Conservation (phyloP, 1,284 basidiomycete species). For the Fomitopsis pinicola region DNA sequence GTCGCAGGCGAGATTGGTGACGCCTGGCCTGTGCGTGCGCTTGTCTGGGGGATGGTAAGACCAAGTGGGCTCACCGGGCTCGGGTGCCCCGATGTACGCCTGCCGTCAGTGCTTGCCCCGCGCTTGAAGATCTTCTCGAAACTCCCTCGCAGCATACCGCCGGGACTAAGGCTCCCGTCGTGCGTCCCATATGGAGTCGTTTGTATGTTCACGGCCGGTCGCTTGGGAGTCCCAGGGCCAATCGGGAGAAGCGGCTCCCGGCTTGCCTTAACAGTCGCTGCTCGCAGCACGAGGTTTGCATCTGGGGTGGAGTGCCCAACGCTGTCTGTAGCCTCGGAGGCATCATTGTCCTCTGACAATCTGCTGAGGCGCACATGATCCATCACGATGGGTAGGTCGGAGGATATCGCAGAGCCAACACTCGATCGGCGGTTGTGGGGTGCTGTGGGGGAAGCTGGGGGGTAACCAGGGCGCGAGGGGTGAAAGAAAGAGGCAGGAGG, state of each 20-base stretch:
- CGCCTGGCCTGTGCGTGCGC: conserved; percentile 18
- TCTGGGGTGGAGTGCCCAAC: conserved; percentile 27
- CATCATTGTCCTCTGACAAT: conserved; percentile 22
- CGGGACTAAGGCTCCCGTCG: conserved; percentile 28
- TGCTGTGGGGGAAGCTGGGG: conserved; percentile 25
- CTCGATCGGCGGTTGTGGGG: conserved; percentile 33
- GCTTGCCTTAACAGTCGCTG: conserved; percentile 50
- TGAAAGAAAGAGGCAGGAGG: conserved; percentile 73
- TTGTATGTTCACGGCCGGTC: conserved; percentile 25
- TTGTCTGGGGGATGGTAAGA: conserved; percentile 9
- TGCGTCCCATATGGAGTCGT: conserved; percentile 25
- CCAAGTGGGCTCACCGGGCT: conserved; percentile 17
- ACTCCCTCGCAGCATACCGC: conserved; percentile 44
- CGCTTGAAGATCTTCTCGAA: conserved; percentile 52
- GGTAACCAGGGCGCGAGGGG: conserved; percentile 52
- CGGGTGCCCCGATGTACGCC: conserved; percentile 18
- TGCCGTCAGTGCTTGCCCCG: conserved; percentile 53
- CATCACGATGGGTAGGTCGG: conserved; percentile 20
- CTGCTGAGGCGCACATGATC: conserved; percentile 26
- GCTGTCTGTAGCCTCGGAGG: conserved; percentile 30
- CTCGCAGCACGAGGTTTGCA: conserved; percentile 18
- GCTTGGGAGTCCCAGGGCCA: conserved; percentile 21
- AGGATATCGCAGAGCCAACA: conserved; percentile 25
- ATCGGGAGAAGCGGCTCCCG: conserved; percentile 64
- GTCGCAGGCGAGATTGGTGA: conserved; percentile 18